Base-by-base conservation (phyloP, 1,139 yeast species). In the Saccharomyces hybrid region DNA sequence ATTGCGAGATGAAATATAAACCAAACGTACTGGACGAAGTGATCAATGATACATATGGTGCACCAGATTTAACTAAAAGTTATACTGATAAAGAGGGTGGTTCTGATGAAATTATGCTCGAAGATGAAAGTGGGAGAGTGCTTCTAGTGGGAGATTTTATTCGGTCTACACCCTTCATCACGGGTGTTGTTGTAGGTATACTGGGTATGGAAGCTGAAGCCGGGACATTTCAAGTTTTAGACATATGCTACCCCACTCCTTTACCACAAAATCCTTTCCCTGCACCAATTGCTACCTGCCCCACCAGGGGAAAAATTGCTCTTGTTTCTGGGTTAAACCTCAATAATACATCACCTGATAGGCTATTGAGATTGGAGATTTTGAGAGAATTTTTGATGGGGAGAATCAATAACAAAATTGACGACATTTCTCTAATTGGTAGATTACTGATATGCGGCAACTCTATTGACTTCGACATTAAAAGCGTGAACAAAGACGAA, bases 41-140 rank as follows among this genome's bases (percentile, higher is more conserved):
- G 16, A 83, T 87, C 48, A 79, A 64, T 59, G 73, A 71, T 48
- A 63, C 69, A 2, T 76, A 69, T 64, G 81, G 82, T 1, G 66
- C 68, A 4, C 71, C 72, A 2, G 73, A 70, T 48, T 66, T 62
- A 49, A 73, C 66, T 34, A 68, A 70, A 20, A 71, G 78, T 32
- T 84, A 83, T 57, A 73, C 78, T 28, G 85, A 79, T 58, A 77
- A 81, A 0, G 80, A 77, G 1, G 44, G 23, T 4, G 74, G 82
- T 2, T 58, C 61, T 25, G 88, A 83, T 61, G 77, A 75, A 56
- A 64, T 88, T 25, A 81, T 85, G 84, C 69, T 95, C 48, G 99
- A 93, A 69, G 99, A 95, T 70, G 98, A 91, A 65, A 84, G 93
- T 51, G 99, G 99, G 4, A 76, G 99, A 51, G 85, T 95, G 9